A percentile compares a stretch with the other conserved stretches of the same genome.
These are phyloP conservation scores for Chloromonas sp. DNA, from an alignment of 163 green algal species.

Conservation along the genomic window DNA sequence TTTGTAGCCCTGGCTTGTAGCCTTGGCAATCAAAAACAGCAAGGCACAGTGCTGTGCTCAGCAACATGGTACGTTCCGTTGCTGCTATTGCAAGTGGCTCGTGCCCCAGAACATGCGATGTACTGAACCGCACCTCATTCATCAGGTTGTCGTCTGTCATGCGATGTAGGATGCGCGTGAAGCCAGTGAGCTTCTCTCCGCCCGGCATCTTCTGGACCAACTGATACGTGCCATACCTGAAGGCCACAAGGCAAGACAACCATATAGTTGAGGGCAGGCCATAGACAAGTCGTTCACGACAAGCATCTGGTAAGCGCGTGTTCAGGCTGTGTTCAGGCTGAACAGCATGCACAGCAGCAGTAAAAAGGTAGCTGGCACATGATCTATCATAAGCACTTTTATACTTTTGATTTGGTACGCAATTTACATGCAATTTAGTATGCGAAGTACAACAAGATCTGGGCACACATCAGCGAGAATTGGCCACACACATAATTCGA, in stretches of 20 bases:
- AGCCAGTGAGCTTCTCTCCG: constrained; percentile 48
- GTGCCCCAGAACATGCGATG: no score
- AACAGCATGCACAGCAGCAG: background rate
- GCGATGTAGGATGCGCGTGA: constrained; percentile 88
- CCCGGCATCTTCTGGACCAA: constrained; percentile 48
- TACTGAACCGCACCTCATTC: constrained; percentile 32
- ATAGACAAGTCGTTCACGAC: background rate
- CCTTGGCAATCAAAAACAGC: background rate
- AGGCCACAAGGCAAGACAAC: background rate
- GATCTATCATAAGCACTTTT: no score
- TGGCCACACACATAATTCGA: constrained; percentile 26
- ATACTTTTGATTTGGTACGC: no score
- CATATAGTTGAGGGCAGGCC: background rate
- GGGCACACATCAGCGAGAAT: no score
- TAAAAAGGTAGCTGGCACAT: background rate
- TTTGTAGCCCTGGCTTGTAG: constrained; percentile 88
- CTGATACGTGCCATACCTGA: constrained; percentile 55
- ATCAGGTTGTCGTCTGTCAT: constrained; percentile 65
- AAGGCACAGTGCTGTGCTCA: no score
- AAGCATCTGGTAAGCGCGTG: background rate
- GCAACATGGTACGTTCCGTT: no score
- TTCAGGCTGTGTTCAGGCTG: no score
- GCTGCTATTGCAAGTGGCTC: no score
- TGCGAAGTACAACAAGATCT: no score
- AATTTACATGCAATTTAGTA: no score